These are phyloP conservation scores for Zygotorulaspora mrakii DNA, from an alignment of 1,139 yeast genomes.

Conservation along the genomic window DNA sequence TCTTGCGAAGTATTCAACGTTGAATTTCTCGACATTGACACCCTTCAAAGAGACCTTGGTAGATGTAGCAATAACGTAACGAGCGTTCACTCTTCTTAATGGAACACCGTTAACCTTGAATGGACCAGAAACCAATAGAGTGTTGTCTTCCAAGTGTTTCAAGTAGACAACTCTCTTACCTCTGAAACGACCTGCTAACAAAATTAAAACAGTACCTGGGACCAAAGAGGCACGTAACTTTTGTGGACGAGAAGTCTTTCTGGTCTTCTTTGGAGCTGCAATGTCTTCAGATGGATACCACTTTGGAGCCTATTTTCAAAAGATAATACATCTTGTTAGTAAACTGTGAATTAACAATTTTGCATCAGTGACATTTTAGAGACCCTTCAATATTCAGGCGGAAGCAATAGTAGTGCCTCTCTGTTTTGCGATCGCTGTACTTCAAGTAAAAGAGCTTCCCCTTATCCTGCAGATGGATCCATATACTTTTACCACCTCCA, in stretches of 20 bases:
- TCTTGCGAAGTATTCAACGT: conserved; percentile 95
- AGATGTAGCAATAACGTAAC: conserved; percentile 98
- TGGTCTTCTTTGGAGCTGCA: conserved; percentile 78
- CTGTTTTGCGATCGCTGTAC: too few species aligned
- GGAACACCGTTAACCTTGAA: conserved; percentile 99
- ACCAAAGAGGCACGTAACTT: conserved; percentile 94
- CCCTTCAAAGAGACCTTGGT: conserved; percentile 78
- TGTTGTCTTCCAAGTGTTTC: conserved; percentile 97
- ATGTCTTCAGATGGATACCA: conserved; percentile 95
- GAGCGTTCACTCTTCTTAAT: conserved; percentile 97
- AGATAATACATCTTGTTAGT: conserved; percentile 15
- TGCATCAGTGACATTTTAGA: too few species aligned
- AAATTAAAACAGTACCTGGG: conserved; percentile 97
- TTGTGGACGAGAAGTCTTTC: conserved; percentile 93
- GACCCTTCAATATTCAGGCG: neutral
- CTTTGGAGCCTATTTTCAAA: conserved; percentile 65
- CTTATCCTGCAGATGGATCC: too few species aligned
- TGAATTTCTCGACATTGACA: conserved; percentile 88
- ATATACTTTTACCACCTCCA: neutral
- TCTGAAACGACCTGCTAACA: conserved; percentile 99
- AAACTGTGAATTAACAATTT: conserved; percentile 4
- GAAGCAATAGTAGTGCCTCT: too few species aligned
- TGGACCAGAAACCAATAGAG: conserved; percentile 97
- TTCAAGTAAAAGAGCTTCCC: too few species aligned
- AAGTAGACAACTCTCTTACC: conserved; percentile 99